Evolutionary conservation across 768 basidiomycete genomes (phyloP), one percentile per base, ranked within the genome.

Genomic region (Infundibulicybe gibba): DNA sequence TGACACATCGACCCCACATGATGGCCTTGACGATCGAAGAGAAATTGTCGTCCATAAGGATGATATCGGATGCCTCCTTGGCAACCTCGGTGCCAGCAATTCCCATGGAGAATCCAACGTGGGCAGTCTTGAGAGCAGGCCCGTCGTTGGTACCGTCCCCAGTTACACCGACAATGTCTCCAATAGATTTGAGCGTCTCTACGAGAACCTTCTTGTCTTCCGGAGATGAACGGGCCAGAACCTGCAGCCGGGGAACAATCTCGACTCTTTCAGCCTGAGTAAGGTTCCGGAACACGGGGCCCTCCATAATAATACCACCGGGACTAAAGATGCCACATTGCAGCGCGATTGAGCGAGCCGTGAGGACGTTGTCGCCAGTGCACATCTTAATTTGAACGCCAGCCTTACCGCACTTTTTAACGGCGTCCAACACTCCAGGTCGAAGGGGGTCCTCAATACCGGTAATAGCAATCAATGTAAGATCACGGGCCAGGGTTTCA

Each of bases 61-160:
- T 94, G 60, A 99, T 97, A 58, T 99, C 97, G 6, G 95, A 97
- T 1, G 97, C 97, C 65, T 97, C 94, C 67, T 99, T 98, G 41
- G 97, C 94, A 14, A 99, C 93, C 63, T 99, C 97, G 1, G 97
- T 99, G 9, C 97, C 97, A 21, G 94, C 84, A 54, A 94, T 86
- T 54, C 91, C 91, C 92, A 94, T 94, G 3, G 90, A 93, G 71
- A 98, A 98, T 25, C 97, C 95, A 25, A 99, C 94, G 57, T 98
- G 76, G 19, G 97, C 95, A 1, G 88, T 89, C 71, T 94, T 97
- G 51, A 98, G 79, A 6, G 94, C 94, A 25, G 94, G 94, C 0
- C 93, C 95, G 60, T 99, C 97, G 66, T 99, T 98, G 3, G 94
- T 97, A 52, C 97, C 97, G 53, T 98, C 97, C 38, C 97, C 97